Evolutionary conservation across 1,139 yeast species (phyloP).

Genomic region (Debaryomycetaceae sp.): DNA sequence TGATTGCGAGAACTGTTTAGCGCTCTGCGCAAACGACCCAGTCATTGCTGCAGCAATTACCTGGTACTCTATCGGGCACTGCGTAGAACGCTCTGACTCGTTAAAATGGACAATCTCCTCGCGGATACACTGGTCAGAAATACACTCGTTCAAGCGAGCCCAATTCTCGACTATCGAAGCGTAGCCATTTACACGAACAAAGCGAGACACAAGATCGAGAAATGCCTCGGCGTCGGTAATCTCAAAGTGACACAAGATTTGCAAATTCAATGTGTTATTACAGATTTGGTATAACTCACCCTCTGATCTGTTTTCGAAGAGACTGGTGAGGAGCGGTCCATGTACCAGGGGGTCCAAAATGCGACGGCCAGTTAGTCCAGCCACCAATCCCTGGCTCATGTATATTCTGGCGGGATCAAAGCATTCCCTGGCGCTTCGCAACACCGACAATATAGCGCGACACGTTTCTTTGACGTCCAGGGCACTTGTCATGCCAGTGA

Average conservation of each 20-base stretch:
- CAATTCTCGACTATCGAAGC: neutral
- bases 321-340: slow-evolving; percentile 23
- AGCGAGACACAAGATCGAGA: neutral
- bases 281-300: slow-evolving; percentile 45
- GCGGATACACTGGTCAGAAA: too few species aligned
- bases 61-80: too few species aligned
- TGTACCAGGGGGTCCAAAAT: slow-evolving; percentile 18
- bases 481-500: slow-evolving; percentile 23
- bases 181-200: neutral
- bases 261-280: slow-evolving; percentile 40
- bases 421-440: slow-evolving; percentile 37
- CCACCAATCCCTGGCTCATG: slow-evolving; percentile 44
- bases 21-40: too few species aligned
- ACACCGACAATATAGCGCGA: slow-evolving; percentile 28
- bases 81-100: too few species aligned
- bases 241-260: slow-evolving; percentile 26
- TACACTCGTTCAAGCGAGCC: too few species aligned
- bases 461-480: slow-evolving; percentile 13
- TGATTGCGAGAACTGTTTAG: too few species aligned
- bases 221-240: slow-evolving; percentile 2
- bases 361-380: slow-evolving; percentile 31
- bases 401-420: slow-evolving; percentile 70
- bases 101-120: too few species aligned
- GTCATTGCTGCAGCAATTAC: too few species aligned
- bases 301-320: slow-evolving; percentile 49